Evolutionary conservation across 768 basidiomycete species (phyloP), one percentile per base, ranked within the genome.

Genomic region (Coprinellus micaceus): DNA sequence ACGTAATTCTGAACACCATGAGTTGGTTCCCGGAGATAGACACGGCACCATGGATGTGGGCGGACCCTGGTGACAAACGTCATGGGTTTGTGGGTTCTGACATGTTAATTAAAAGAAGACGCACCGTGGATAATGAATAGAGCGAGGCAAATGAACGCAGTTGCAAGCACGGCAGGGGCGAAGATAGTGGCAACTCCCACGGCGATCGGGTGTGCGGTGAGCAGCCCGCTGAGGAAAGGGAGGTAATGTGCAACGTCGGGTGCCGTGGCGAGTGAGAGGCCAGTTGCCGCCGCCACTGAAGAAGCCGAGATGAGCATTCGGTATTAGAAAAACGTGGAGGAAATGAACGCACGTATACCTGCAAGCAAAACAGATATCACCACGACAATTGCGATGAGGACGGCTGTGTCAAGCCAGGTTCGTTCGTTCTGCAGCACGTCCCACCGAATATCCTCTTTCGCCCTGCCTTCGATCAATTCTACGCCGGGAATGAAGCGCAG

Each of bases 391-490:
- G 75, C 69, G 86, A 88, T 89, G 60, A 87, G 80, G 2, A 78
- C 76, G 28, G 76, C 56, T 21, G 67, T 66, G 60, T 83, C 80
- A 57, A 80, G 58, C 48, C 66, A 53, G 33, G 72, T 78, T 37
- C 80, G 72, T 66, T 83, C 79, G 58, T 80, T 76, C 68, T 89
- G 87, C 48, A 92, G 71, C 24, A 88, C 83, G 56, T 85, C 83
- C 89, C 90, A 94, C 53, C 86, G 72, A 33, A 94, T 82, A 66
- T 92, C 90, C 63, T 92, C 89, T 67, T 89, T 91, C 13, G 89
- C 86, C 57, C 87, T 73, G 1, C 91, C 91, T 64, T 89, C 86
- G 22, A 94, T 90, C 33, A 87, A 71, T 65, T 88, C 73, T 4
- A 87, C 69, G 2, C 83, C 83, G 28, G 82, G 83, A 25, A 92